Evolutionary conservation across 805 yeast species (phyloP).

Genomic region (Kodamaea hsintzibuensis): DNA sequence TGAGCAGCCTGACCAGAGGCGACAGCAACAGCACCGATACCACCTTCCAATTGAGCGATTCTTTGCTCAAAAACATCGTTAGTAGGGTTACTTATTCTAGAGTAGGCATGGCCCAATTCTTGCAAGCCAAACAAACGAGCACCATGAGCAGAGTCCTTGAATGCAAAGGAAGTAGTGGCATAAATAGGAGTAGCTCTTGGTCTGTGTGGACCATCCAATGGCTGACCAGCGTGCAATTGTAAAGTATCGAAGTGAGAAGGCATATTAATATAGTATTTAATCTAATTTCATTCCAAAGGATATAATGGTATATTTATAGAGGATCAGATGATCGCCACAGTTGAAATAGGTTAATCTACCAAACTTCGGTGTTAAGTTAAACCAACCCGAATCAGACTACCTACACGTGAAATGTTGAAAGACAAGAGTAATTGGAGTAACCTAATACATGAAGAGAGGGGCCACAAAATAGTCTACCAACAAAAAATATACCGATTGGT

Average conservation of each 20-base stretch:
- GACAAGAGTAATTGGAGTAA: neutral
- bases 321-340: neutral
- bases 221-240: slow-evolving; percentile 95
- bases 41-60: slow-evolving; percentile 90
- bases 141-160: slow-evolving; percentile 87
- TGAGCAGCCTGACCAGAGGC: slow-evolving; percentile 98
- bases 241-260: slow-evolving; percentile 83
- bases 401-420: neutral
- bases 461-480: neutral
- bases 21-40: slow-evolving; percentile 85
- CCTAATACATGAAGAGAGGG: neutral
- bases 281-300: neutral
- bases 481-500: neutral
- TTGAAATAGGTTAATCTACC: neutral
- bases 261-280: slow-evolving; percentile 20
- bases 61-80: slow-evolving; percentile 88
- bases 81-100: slow-evolving; percentile 92
- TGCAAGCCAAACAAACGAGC: slow-evolving; percentile 86
- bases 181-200: slow-evolving; percentile 93
- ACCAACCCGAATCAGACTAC: neutral
- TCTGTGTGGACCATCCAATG: slow-evolving; percentile 59
- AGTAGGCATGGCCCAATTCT: slow-evolving; percentile 83
- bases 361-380: neutral
- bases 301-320: neutral
- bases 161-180: slow-evolving; percentile 87